Percentiles rank a stretch among this genome's conserved stretches.
phyloP scores from a whole-genome alignment of 2,329 filamentous ascomycete species.

The Hypoxylon rubiginosum region DNA sequence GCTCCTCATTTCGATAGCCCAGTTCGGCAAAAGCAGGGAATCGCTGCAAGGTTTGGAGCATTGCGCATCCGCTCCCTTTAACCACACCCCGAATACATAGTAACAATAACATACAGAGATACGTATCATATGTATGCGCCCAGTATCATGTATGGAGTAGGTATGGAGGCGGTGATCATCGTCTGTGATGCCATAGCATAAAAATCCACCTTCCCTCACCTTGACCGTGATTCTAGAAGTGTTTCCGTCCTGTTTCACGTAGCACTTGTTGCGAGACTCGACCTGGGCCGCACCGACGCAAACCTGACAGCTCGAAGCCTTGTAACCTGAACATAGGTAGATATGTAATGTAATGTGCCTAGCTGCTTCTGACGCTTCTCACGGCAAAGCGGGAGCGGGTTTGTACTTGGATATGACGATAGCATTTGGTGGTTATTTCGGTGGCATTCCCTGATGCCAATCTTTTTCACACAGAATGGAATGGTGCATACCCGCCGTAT shows the following conservation, averaged over 20 bases:
- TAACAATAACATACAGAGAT: conserved; percentile 28
- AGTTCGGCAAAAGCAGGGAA: conserved; percentile 46
- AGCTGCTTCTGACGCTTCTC: conserved; percentile 21
- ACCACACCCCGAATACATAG: conserved; percentile 22
- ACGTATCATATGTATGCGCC: conserved; percentile 17
- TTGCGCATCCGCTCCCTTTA: conserved; percentile 29
- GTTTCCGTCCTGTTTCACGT: conserved; percentile 41
- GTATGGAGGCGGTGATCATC: conserved; percentile 15
- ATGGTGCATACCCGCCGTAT: conserved; percentile 32
- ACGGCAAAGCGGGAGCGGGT: background rate
- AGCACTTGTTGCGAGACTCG: conserved; percentile 17
- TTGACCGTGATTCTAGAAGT: conserved; percentile 38
- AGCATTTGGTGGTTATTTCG: conserved; percentile 20
- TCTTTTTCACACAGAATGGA: conserved; percentile 24
- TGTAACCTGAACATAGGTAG: conserved; percentile 5
- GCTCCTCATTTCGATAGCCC: conserved; percentile 38
- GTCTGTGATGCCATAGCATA: conserved; percentile 7
- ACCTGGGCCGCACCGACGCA: conserved; percentile 23
- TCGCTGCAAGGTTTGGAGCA: conserved; percentile 40
- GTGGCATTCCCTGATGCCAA: too few relatives aligned
- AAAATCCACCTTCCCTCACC: conserved; percentile 32
- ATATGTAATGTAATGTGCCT: conserved; percentile 24
- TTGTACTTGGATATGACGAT: background rate
- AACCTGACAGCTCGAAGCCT: conserved; percentile 28
- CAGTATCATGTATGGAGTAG: conserved; percentile 12